A percentile compares a stretch with the other conserved stretches of the same genome.
These are phyloP conservation scores for Backusella tuberculispora DNA, from an alignment of 192 early-diverging fungal genomes.

Conservation along the genomic window DNA sequence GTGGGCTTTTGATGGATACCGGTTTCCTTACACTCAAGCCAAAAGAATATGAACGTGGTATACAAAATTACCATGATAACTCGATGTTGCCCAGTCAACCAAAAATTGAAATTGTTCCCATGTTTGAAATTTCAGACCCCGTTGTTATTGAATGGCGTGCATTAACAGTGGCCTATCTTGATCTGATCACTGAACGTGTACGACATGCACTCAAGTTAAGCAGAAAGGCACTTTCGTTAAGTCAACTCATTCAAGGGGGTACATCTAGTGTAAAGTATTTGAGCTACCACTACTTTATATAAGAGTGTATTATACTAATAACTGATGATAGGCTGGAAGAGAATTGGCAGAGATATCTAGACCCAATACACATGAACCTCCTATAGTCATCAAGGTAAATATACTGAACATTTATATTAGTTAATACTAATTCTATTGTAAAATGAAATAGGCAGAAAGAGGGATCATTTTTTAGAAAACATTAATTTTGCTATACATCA, in stretches of 20 bases:
- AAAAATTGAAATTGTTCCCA: constrained; percentile 56
- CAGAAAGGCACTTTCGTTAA: constrained; percentile 67
- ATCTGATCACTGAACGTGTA: constrained; percentile 70
- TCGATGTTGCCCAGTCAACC: constrained; percentile 39
- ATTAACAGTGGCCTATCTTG: constrained; percentile 82
- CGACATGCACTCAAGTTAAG: constrained; percentile 58
- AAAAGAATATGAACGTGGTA: constrained; percentile 57
- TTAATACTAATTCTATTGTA: not conserved
- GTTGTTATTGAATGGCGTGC: constrained; percentile 94
- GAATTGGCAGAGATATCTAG: constrained; percentile 81
- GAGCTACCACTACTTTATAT: not conserved
- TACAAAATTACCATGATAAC: constrained; percentile 53
- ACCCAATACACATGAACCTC: constrained; percentile 82
- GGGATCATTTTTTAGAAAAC: not conserved
- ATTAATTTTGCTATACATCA: not conserved
- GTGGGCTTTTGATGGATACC: constrained; percentile 87
- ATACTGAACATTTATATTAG: not conserved
- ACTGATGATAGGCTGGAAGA: constrained; percentile 55
- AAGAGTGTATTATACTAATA: not conserved
- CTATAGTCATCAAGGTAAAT: constrained; percentile 76
- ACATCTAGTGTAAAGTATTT: constrained; percentile 77
- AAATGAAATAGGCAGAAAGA: not conserved
- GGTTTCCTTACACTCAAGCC: constrained; percentile 71
- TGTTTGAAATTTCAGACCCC: constrained; percentile 78
- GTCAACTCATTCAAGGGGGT: constrained; percentile 87